A percentile compares a stretch with the other conserved stretches of the same genome.
These are phyloP conservation scores for Pythium guiyangense DNA, from an alignment of 352 stramenopile genomes.

Conservation along the genomic window DNA sequence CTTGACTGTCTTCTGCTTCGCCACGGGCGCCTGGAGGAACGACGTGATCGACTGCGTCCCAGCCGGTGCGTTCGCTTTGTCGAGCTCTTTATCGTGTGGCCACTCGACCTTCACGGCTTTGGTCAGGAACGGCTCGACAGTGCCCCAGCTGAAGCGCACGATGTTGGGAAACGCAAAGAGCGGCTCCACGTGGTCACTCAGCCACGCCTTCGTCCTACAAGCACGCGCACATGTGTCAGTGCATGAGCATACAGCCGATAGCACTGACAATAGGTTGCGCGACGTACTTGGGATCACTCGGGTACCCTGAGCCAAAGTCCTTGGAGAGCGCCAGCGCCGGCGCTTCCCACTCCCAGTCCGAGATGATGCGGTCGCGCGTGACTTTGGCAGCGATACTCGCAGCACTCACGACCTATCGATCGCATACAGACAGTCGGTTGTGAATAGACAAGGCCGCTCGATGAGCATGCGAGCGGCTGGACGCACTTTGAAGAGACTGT, in stretches of 20 bases:
- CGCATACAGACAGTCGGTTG: no score
- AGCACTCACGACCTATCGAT: slow-evolving; percentile 79
- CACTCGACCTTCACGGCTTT: slow-evolving; percentile 63
- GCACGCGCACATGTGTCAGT: background rate
- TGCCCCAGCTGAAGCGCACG: slow-evolving; percentile 92
- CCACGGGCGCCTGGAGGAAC: slow-evolving; percentile 49
- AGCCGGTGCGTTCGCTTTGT: slow-evolving; percentile 47
- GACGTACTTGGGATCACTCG: slow-evolving; percentile 87
- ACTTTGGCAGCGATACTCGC: slow-evolving; percentile 94
- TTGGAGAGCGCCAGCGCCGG: slow-evolving; percentile 48
- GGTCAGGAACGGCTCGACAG: slow-evolving; percentile 49
- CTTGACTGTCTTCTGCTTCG: slow-evolving; percentile 10
- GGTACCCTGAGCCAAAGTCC: slow-evolving; percentile 89
- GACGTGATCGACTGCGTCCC: slow-evolving; percentile 80
- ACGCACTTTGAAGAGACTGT: slow-evolving; percentile 93
- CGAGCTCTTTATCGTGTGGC: slow-evolving; percentile 62
- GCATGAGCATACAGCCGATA: background rate
- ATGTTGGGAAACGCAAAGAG: slow-evolving; percentile 92
- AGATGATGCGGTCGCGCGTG: slow-evolving; percentile 85
- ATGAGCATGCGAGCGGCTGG: no score
- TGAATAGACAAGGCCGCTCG: no score
- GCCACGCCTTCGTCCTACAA: slow-evolving; percentile 80
- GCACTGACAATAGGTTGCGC: no score
- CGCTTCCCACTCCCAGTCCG: slow-evolving; percentile 89
- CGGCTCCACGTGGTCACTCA: slow-evolving; percentile 75